phyloP scores from a whole-genome alignment of 768 basidiomycete species.

The Pleurotus sapidus region DNA sequence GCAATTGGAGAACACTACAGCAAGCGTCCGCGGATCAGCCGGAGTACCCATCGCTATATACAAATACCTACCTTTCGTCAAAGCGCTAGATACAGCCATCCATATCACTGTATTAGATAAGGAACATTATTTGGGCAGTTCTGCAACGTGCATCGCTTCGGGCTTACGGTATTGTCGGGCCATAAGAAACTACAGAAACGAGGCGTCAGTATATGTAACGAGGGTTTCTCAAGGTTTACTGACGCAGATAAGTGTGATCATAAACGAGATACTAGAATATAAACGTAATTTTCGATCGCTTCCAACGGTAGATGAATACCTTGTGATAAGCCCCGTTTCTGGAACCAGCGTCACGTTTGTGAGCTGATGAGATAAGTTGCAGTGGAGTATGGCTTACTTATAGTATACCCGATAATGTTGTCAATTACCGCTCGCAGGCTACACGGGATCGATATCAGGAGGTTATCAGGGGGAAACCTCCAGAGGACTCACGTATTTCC shows the following conservation, averaged over 20 bases:
- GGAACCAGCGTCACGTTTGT: background rate
- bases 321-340: slow-evolving; percentile 6
- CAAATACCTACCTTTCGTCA: background rate
- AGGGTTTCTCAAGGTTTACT: background rate
- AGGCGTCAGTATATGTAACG: no score
- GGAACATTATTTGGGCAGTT: background rate
- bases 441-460: background rate
- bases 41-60: background rate
- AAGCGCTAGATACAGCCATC: slow-evolving; percentile 3
- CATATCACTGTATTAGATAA: background rate
- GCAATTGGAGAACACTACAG: background rate
- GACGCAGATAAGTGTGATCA: slow-evolving; percentile 5
- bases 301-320: background rate
- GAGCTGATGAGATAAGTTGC: background rate
- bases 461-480: background rate
- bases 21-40: background rate
- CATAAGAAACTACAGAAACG: background rate
- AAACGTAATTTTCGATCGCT: background rate
- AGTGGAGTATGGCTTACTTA: background rate
- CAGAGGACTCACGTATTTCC: background rate
- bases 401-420: background rate
- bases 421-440: background rate
- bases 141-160: background rate
- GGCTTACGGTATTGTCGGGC: slow-evolving; percentile 1
- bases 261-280: background rate